Evolutionary conservation across 192 early-diverging fungal genomes (phyloP).

Genomic region (Entomortierella chlamydospora): DNA sequence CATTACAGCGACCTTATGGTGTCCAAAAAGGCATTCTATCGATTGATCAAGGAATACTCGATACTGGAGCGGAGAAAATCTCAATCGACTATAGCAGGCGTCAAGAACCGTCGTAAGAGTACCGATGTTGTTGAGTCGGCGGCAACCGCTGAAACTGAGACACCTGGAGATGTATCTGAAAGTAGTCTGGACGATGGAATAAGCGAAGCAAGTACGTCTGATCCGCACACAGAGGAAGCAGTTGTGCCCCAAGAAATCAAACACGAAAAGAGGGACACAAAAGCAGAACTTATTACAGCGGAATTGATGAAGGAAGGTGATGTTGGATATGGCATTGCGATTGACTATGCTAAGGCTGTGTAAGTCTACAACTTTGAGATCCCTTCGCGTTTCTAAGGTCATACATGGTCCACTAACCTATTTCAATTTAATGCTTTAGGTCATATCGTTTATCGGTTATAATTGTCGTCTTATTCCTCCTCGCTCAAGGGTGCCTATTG

Average conservation of each 20-base stretch:
- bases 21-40: constrained; percentile 51
- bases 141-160: neutral
- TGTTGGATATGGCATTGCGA: constrained; percentile 22
- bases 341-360: constrained; percentile 36
- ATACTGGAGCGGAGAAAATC: constrained; percentile 13
- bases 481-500: constrained; percentile 60
- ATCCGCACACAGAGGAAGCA: constrained; percentile 3
- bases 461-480: constrained; percentile 62
- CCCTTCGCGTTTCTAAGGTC: too few species aligned
- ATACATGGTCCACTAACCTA: constrained; percentile 6
- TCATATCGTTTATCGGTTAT: constrained; percentile 46
- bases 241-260: neutral
- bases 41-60: constrained; percentile 50
- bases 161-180: neutral
- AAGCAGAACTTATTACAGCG: constrained; percentile 30
- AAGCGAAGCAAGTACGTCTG: neutral
- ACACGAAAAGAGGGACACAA: constrained; percentile 43
- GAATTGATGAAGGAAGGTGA: constrained; percentile 22
- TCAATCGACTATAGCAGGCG: neutral
- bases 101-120: neutral
- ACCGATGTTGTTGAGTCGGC: neutral
- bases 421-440: neutral
- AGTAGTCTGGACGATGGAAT: neutral
- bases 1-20: constrained; percentile 64
- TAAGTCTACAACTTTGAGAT: too few species aligned